These are phyloP conservation scores for Kurtzmaniella quercitrusa DNA, from an alignment of 1,139 yeast species.

Conservation along the genomic window DNA sequence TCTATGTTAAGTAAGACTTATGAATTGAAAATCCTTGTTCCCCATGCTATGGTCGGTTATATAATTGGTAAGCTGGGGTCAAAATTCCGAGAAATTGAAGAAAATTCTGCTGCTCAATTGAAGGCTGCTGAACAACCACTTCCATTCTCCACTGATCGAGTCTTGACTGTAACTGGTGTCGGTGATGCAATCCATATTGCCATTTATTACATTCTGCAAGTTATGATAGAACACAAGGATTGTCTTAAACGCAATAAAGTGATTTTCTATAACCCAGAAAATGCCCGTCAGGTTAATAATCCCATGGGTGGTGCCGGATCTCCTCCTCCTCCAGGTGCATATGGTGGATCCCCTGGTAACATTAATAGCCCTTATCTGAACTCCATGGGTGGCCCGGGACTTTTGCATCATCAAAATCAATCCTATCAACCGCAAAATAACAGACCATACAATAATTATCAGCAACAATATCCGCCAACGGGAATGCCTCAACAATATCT, in stretches of 20 bases:
- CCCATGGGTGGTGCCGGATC: not conserved
- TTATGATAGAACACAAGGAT: constrained; percentile 57
- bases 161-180: constrained; percentile 70
- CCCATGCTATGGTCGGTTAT: constrained; percentile 79
- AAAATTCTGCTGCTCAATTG: constrained; percentile 73
- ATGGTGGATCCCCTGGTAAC: not conserved
- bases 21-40: constrained; percentile 61
- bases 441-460: constrained; percentile 31
- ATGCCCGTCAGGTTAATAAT: constrained; percentile 25
- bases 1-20: constrained; percentile 51
- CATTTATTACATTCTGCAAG: constrained; percentile 66
- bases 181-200: constrained; percentile 89
- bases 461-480: constrained; percentile 42
- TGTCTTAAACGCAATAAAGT: constrained; percentile 47
- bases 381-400: not conserved
- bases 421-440: constrained; percentile 13
- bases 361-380: not conserved
- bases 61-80: constrained; percentile 79
- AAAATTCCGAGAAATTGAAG: constrained; percentile 78
- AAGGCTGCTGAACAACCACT: constrained; percentile 73
- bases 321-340: not conserved
- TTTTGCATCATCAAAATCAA: constrained; percentile 8
- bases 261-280: constrained; percentile 64
- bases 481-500: constrained; percentile 32
- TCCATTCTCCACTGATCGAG: constrained; percentile 78